These are phyloP conservation scores for Calonectria crousiana DNA, from an alignment of 2,329 filamentous ascomycete genomes.

Conservation along the genomic window DNA sequence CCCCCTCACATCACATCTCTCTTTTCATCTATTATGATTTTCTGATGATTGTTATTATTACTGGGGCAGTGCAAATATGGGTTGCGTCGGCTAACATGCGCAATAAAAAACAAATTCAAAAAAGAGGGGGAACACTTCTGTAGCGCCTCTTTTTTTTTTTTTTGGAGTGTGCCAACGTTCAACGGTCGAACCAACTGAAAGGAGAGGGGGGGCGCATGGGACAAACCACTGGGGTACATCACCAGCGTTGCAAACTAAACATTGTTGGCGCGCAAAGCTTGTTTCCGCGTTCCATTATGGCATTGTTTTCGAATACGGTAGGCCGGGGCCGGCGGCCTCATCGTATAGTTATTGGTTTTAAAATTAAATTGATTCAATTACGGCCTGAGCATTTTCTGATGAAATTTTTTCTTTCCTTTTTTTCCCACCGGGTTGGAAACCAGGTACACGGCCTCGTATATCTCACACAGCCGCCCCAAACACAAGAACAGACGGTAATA, in stretches of 20 bases:
- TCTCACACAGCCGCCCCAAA: conserved; percentile 1
- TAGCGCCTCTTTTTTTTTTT: neutral
- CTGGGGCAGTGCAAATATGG: neutral
- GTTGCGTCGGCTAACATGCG: neutral
- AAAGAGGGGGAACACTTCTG: neutral
- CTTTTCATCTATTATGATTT: neutral
- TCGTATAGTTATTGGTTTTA: neutral
- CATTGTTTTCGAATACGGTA: neutral
- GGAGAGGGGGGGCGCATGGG: neutral
- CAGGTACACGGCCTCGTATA: neutral
- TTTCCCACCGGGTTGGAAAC: neutral
- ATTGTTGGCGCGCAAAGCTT: neutral
- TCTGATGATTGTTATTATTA: neutral
- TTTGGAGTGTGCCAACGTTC: neutral
- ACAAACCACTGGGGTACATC: conserved; percentile 6
- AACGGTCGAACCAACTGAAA: neutral
- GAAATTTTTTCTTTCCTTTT: neutral
- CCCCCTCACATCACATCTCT: neutral
- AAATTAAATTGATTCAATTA: neutral
- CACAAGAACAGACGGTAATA: neutral
- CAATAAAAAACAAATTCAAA: neutral
- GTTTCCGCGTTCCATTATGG: neutral
- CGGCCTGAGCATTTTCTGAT: neutral
- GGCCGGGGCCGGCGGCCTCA: neutral
- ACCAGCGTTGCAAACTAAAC: conserved; percentile 2